These are phyloP conservation scores for Lonicera japonica DNA, from an alignment of 129 eudicot genomes.

Conservation along the genomic window DNA sequence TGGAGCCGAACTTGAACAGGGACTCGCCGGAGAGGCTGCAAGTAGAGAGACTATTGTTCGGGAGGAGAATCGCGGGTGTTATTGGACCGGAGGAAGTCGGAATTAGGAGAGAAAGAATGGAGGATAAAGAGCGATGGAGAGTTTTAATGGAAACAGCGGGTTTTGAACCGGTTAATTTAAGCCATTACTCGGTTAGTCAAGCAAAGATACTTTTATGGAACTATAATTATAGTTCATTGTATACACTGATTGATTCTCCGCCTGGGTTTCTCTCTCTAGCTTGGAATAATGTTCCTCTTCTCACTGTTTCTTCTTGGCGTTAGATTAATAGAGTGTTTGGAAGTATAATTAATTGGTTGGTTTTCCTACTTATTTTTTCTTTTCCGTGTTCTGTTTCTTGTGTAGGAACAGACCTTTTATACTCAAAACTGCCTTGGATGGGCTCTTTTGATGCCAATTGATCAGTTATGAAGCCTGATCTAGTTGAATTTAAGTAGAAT, in stretches of 20 bases:
- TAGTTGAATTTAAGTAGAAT: not conserved
- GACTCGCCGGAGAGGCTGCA: constrained; percentile 60
- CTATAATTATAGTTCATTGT: constrained; percentile 67
- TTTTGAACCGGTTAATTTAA: constrained; percentile 49
- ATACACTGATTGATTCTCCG: constrained; percentile 48
- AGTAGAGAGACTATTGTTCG: constrained; percentile 63
- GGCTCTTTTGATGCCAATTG: not conserved
- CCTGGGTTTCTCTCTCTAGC: constrained; percentile 83
- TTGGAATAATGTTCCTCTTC: constrained; percentile 75
- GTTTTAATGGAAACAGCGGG: constrained; percentile 58
- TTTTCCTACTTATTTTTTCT: not conserved
- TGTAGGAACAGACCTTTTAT: not conserved
- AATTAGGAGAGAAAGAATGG: constrained; percentile 65
- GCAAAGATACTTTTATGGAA: constrained; percentile 79
- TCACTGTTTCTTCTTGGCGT: constrained; percentile 95
- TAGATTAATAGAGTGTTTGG: constrained; percentile 19
- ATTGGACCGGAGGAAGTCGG: constrained; percentile 55
- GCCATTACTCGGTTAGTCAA: constrained; percentile 92
- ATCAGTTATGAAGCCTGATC: not conserved
- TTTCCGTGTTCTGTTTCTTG: not conserved
- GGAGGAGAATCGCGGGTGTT: constrained; percentile 60
- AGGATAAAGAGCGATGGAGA: constrained; percentile 74
- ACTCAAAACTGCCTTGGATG: not conserved
- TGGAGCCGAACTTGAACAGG: constrained; percentile 61
- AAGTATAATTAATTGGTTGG: not conserved